Percentiles rank a stretch among this genome's conserved stretches.
These are phyloP conservation scores for Escallonia rubra DNA, from an alignment of 129 eudicot species.

Conservation along the genomic window DNA sequence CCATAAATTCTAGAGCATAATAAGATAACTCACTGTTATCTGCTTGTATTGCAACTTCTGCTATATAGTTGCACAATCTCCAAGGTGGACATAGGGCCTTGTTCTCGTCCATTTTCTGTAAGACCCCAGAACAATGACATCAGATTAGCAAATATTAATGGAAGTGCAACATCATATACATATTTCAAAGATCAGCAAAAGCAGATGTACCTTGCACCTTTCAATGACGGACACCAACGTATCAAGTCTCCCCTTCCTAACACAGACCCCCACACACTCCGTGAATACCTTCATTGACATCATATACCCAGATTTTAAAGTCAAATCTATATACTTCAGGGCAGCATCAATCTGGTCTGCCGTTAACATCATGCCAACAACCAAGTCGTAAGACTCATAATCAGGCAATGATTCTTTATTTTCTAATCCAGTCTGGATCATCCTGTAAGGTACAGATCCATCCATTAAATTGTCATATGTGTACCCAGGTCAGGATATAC, in stretches of 20 bases:
- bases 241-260: conserved; percentile 55
- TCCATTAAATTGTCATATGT: conserved; percentile 13
- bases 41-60: conserved; percentile 53
- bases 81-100: conserved; percentile 69
- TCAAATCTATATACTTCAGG: conserved; percentile 60
- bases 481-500: conserved; percentile 1
- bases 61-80: conserved; percentile 53
- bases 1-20: conserved; percentile 73
- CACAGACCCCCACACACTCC: conserved; percentile 54
- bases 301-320: conserved; percentile 66
- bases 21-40: conserved; percentile 68
- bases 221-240: conserved; percentile 68
- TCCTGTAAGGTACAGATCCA: conserved; percentile 42
- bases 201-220: conserved; percentile 80
- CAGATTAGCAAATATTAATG: background rate
- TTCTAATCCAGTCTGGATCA: conserved; percentile 58
- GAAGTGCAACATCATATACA: conserved; percentile 1
- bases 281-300: conserved; percentile 50
- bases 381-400: conserved; percentile 71
- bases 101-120: conserved; percentile 85
- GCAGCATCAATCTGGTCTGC: conserved; percentile 56
- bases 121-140: conserved; percentile 1
- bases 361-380: conserved; percentile 47
- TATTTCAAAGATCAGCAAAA: background rate
- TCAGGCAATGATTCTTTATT: conserved; percentile 63